Percentiles rank a stretch among this genome's conserved stretches.
These are phyloP conservation scores for Pisolithus albus DNA, from an alignment of 768 basidiomycete species.

Conservation along the genomic window DNA sequence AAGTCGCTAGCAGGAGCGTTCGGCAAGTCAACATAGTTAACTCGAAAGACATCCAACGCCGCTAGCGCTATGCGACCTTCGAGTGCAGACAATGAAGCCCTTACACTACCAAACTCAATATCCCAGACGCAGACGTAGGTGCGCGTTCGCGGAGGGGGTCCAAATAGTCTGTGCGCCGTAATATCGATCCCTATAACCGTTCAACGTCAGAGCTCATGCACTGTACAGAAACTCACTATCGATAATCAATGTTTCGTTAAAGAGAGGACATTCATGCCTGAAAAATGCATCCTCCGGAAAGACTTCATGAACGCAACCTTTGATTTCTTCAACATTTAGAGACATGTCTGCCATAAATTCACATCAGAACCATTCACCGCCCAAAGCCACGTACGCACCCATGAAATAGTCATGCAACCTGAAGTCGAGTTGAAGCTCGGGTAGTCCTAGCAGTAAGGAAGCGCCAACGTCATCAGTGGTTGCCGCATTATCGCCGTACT, in stretches of 20 bases:
- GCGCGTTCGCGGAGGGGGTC: slow-evolving; percentile 74
- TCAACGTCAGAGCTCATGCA: neutral
- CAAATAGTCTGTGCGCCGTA: slow-evolving; percentile 80
- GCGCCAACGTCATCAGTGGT: slow-evolving; percentile 40
- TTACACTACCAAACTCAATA: slow-evolving; percentile 60
- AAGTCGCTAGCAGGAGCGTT: slow-evolving; percentile 79
- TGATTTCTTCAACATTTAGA: slow-evolving; percentile 60
- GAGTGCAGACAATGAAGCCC: slow-evolving; percentile 46
- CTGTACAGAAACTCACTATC: slow-evolving; percentile 32
- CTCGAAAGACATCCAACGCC: slow-evolving; percentile 50
- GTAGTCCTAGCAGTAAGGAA: slow-evolving; percentile 49
- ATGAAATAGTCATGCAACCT: slow-evolving; percentile 83
- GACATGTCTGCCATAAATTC: slow-evolving; percentile 56
- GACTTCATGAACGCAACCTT: slow-evolving; percentile 42
- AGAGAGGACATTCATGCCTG: slow-evolving; percentile 10
- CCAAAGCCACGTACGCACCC: slow-evolving; percentile 43
- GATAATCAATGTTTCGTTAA: slow-evolving; percentile 38
- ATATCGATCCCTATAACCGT: slow-evolving; percentile 59
- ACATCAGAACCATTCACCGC: slow-evolving; percentile 1
- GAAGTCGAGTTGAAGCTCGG: slow-evolving; percentile 69
- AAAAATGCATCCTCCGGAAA: slow-evolving; percentile 39
- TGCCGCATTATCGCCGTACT: slow-evolving; percentile 9
- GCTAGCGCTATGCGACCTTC: slow-evolving; percentile 47
- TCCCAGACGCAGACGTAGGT: slow-evolving; percentile 96
- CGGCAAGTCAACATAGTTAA: slow-evolving; percentile 66